phyloP scores from a whole-genome alignment of 139 green algal species.

The Micractinium conductrix region DNA sequence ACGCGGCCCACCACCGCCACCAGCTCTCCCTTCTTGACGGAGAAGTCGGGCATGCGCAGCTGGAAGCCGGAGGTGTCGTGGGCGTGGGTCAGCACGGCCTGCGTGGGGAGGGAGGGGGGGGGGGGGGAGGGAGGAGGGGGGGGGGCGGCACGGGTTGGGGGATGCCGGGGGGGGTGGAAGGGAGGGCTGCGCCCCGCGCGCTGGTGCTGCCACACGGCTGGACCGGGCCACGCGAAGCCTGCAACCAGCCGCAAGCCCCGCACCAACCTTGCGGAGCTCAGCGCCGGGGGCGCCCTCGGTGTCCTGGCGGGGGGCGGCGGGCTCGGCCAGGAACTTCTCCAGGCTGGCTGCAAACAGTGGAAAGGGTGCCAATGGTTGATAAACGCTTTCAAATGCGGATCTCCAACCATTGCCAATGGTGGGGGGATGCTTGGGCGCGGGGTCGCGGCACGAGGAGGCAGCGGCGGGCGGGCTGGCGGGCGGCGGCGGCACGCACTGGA shows the following conservation, averaged over 20 bases:
- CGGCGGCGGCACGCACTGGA: too few relatives aligned
- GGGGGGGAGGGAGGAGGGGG: neutral
- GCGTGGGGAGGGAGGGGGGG: neutral
- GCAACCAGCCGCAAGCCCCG: neutral
- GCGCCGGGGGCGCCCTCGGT: constrained; percentile 30
- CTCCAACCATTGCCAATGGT: too few relatives aligned
- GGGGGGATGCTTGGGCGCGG: too few relatives aligned
- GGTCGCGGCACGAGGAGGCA: too few relatives aligned
- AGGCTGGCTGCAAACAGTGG: too few relatives aligned
- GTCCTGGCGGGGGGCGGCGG: constrained; percentile 43
- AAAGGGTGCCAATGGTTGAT: too few relatives aligned
- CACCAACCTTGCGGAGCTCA: constrained; percentile 25
- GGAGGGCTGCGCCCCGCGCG: too few relatives aligned
- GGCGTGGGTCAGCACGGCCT: constrained; percentile 60
- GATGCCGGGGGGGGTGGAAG: neutral
- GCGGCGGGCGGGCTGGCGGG: too few relatives aligned
- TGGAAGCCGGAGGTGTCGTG: constrained; percentile 39
- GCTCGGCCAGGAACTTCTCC: constrained; percentile 63
- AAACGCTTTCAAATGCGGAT: too few relatives aligned
- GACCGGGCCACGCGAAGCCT: too few relatives aligned
- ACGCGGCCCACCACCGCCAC: constrained; percentile 79
- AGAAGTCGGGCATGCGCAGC: constrained; percentile 65
- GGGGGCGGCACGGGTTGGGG: neutral
- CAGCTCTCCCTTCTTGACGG: constrained; percentile 64
- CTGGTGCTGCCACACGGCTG: too few relatives aligned